Base-by-base conservation (phyloP, 1,139 yeast genomes). In the Geotrichum carabidarum region DNA sequence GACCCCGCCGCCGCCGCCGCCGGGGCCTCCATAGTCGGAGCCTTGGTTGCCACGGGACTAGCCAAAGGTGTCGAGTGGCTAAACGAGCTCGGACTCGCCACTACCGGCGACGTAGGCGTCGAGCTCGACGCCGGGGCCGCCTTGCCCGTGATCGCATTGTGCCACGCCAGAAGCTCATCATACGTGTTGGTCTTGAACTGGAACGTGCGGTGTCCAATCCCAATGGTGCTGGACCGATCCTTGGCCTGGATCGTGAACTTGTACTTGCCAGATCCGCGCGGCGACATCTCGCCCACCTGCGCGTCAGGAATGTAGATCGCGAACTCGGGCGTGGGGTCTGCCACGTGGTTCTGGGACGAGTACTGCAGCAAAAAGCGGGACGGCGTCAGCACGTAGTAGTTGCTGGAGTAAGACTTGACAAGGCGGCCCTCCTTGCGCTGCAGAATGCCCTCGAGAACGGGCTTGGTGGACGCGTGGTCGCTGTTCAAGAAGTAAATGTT, bases 251-350 rank as follows among this genome's bases (percentile, higher is more conserved):
- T 58, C 47, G 65, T 67, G 64, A 79, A 76, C 59, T 72, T 73
- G 64, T 65, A 68, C 57, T 75, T 75, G 22, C 74, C 75, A 15
- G 68, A 60, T 34, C 63, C 67, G 14, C 66, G 66, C 12, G 66
- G 58, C 4, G 71, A 63, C 15, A 73, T 66, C 2, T 71, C 68
- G 22, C 77, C 77, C 17, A 77, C 57, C 41, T 68, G 62, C 50
- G 77, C 68, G 30, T 76, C 81, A 5, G 82, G 81, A 48, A 78
- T 63, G 59, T 73, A 78, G 31, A 78, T 62, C 35, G 77, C 73
- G 55, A 76, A 62, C 44, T 74, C 73, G 8, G 82, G 81, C 14
- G 68, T 68, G 8, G 78, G 69, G 58, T 76, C 79, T 53, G 65
- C 65, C 46, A 69, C 63, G 48, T 65, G 66, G 43, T 77, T 74